Evolutionary conservation across 306 rosid genomes (phyloP).

Genomic region (Medicago arabica): DNA sequence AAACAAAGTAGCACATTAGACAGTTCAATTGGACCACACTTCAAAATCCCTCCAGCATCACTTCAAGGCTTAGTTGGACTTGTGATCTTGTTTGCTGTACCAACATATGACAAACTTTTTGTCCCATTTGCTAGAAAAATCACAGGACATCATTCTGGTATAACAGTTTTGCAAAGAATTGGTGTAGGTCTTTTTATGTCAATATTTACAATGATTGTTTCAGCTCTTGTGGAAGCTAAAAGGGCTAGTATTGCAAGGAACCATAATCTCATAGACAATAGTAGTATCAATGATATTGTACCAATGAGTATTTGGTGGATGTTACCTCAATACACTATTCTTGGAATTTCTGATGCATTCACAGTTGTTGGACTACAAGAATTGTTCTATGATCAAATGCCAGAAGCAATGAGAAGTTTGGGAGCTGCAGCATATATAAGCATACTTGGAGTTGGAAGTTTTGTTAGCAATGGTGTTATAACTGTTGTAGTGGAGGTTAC

Average conservation of each 20-base stretch:
- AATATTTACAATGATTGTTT: constrained; percentile 56
- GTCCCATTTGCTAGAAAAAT: constrained; percentile 53
- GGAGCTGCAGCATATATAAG: constrained; percentile 83
- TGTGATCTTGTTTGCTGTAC: constrained; percentile 50
- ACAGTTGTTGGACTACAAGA: constrained; percentile 71
- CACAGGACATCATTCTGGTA: constrained; percentile 61
- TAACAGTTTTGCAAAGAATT: constrained; percentile 69
- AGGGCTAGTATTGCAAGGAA: constrained; percentile 57
- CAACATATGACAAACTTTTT: constrained; percentile 60
- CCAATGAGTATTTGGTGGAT: constrained; percentile 84
- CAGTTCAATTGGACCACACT: constrained; percentile 61
- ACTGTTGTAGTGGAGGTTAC: constrained; percentile 45
- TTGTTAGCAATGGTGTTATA: constrained; percentile 53
- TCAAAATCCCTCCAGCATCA: constrained; percentile 67
- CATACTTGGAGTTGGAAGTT: constrained; percentile 61
- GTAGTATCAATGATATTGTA: constrained; percentile 47
- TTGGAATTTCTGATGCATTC: constrained; percentile 62
- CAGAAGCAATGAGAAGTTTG: constrained; percentile 59
- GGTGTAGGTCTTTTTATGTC: constrained; percentile 70
- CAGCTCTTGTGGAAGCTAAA: constrained; percentile 62
- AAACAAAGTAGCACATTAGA: constrained; percentile 71
- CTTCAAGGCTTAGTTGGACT: constrained; percentile 64
- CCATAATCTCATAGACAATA: constrained; percentile 49
- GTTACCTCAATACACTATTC: constrained; percentile 67
- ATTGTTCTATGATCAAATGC: constrained; percentile 76